These are phyloP conservation scores for Hermanozyma aechmeae DNA, from an alignment of 805 yeast species.

Conservation along the genomic window DNA sequence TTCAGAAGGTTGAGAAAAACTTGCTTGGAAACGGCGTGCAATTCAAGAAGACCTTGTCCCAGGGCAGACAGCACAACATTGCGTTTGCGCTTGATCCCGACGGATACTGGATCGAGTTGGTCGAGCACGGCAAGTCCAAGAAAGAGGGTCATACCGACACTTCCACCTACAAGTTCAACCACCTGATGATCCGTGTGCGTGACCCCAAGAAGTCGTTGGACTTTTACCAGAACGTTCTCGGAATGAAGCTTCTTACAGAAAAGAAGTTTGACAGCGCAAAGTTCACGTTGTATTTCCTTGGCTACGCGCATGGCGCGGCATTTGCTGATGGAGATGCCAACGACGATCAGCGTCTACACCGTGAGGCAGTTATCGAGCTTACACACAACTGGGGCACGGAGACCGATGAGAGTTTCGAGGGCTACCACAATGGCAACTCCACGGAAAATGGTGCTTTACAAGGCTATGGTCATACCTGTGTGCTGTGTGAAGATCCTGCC, in stretches of 20 bases:
- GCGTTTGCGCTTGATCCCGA: slow-evolving; percentile 95
- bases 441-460: slow-evolving; percentile 46
- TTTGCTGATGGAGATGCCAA: slow-evolving; percentile 32
- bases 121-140: slow-evolving; percentile 45
- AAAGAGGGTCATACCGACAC: slow-evolving; percentile 28
- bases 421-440: slow-evolving; percentile 74
- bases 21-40: slow-evolving; percentile 54
- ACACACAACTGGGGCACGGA: slow-evolving; percentile 98
- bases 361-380: slow-evolving; percentile 75
- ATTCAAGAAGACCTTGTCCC: slow-evolving; percentile 76
- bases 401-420: slow-evolving; percentile 54
- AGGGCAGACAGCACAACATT: slow-evolving; percentile 88
- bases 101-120: slow-evolving; percentile 92
- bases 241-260: slow-evolving; percentile 63
- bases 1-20: slow-evolving; percentile 48
- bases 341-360: slow-evolving; percentile 23
- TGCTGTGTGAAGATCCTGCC: slow-evolving; percentile 57
- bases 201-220: slow-evolving; percentile 69
- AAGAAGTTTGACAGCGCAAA: slow-evolving; percentile 56
- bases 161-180: slow-evolving; percentile 56
- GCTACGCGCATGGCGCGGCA: slow-evolving; percentile 44
- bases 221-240: slow-evolving; percentile 73
- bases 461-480: slow-evolving; percentile 84
- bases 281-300: slow-evolving; percentile 81
- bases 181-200: slow-evolving; percentile 86